Base-by-base conservation (phyloP, 2,329 filamentous ascomycete species). In the Byssochlamys sp. region DNA sequence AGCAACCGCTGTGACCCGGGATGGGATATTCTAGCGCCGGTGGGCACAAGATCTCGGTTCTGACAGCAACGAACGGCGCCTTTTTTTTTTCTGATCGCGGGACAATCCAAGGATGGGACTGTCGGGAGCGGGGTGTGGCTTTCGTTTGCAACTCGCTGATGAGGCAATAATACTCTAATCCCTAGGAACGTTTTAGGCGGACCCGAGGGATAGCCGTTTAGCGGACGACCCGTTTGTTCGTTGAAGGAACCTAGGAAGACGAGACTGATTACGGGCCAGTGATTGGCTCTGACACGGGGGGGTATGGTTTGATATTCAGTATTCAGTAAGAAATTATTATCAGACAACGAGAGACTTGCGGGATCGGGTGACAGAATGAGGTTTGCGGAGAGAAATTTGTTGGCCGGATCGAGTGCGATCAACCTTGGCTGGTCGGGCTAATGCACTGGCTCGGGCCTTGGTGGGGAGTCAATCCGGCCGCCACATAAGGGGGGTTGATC, bases 321-420 rank as follows among this genome's bases (percentile, higher is more conserved):
- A 45, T 51, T 45, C 39, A 45, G 39, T 45, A 45, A 19, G 19
- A 52, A 58, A 27, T 56, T 57, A 54, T 39, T 51, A 58, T 49
- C 61, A 52, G 57, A 59, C 60, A 51, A 54, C 61, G 60, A 65
- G 61, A 59, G 58, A 61, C 60, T 58, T 59, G 49, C 49, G 49
- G 49, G 49, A 51, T 51, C 49, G 49, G 49, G 49, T 51, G 49
- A 51, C 49, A 51, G 49, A 51, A 51, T 51, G 49, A 51, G 49
- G 49, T 51, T 51, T 51, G 27, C 49, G 56, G 55, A 58, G 55
- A 55, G 58, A 59, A 57, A 61, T 57, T 63, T 55, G 58, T 60
- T 59, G 58, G 55, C 65, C 65, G 60, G 62, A 66, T 64, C 62
- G 58, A 66, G 64, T 60, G 63, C 55, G 65, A 67, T 67, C 65